Evolutionary conservation across 73 alveolate species (phyloP), one percentile per base, ranked within the genome.

Genomic region (Paramecium primaurelia): DNA sequence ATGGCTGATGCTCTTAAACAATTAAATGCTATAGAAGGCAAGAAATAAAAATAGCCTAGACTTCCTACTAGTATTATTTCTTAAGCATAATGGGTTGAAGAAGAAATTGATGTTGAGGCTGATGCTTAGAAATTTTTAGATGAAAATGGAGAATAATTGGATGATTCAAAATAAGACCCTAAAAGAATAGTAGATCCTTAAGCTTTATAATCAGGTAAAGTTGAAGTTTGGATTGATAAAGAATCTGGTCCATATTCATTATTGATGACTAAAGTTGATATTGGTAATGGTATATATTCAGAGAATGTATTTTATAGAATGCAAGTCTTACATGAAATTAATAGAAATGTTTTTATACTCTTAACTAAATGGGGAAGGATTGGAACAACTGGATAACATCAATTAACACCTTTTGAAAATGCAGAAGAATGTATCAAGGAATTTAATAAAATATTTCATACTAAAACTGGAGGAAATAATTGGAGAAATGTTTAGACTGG

Each of bases 321-420:
- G 96, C 97, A 98, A 94, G 92, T 98, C 54, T 92, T 98, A 18
- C 97, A 97, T 92, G 99, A 98, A 86, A 95, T 92, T 59, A 97
- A 97, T 77, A 93, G 98, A 86, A 98, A 97, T 86, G 97, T 97
- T 86, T 97, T 93, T 92, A 95, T 98, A 4, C 96, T 98, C 7
- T 97, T 98, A 75, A 98, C 99, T 14, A 95, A 99, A 92, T 98
- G 97, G 97, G 99, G 99, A 6, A 77, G 99, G 40, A 97, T 98
- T 40, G 99, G 99, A n/a, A 99, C 97, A 86, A 94, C 80, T 69
- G 99, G 99, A n/a, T 97, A 97, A 86, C 94, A 95, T 93, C 96
- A 98, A 95, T 92, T 98, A 75, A 95, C 99, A 20, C 99, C 99
- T 1, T 98, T 97, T 88, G 89, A 92, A 58, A 86, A 84, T 30